phyloP scores from a whole-genome alignment of 495 filamentous ascomycete genomes.

The Trichodelitschia bisporula region DNA sequence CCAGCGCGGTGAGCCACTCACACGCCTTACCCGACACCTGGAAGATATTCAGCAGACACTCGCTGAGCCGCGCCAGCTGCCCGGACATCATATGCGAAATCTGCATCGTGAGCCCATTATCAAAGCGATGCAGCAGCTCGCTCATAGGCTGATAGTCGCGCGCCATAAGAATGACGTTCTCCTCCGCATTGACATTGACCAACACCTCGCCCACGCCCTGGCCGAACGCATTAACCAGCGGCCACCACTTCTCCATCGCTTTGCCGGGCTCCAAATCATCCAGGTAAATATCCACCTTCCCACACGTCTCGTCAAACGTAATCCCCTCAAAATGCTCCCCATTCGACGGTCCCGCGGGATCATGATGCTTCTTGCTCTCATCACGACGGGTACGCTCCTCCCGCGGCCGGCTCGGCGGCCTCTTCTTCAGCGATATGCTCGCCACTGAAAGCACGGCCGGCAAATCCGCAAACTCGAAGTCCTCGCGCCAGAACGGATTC shows the following conservation, averaged over 20 bases:
- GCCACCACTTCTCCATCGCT: constrained; percentile 79
- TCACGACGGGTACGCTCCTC: background rate
- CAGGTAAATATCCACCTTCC: constrained; percentile 62
- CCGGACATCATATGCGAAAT: constrained; percentile 58
- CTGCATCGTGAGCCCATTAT: constrained; percentile 58
- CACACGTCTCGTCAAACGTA: constrained; percentile 32
- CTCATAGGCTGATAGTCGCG: constrained; percentile 67
- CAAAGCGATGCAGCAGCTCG: constrained; percentile 65
- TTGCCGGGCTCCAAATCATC: constrained; percentile 57
- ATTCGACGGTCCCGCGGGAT: background rate
- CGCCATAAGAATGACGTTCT: constrained; percentile 67
- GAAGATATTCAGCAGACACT: constrained; percentile 79
- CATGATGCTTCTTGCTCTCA: background rate
- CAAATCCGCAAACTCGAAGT: constrained; percentile 66
- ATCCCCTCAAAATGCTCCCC: background rate
- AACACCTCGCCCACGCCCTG: constrained; percentile 68
- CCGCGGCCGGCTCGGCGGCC: constrained; percentile 17
- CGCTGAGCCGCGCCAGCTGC: constrained; percentile 54
- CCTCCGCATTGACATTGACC: constrained; percentile 60
- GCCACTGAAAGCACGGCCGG: constrained; percentile 55
- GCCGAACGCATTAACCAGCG: constrained; percentile 44
- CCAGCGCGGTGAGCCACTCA: constrained; percentile 80
- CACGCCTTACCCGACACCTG: constrained; percentile 75
- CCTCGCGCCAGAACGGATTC: constrained; percentile 88
- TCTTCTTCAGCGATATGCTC: constrained; percentile 58